Base-by-base conservation (phyloP, 495 filamentous ascomycete genomes). In the Neurospora tetraspora region DNA sequence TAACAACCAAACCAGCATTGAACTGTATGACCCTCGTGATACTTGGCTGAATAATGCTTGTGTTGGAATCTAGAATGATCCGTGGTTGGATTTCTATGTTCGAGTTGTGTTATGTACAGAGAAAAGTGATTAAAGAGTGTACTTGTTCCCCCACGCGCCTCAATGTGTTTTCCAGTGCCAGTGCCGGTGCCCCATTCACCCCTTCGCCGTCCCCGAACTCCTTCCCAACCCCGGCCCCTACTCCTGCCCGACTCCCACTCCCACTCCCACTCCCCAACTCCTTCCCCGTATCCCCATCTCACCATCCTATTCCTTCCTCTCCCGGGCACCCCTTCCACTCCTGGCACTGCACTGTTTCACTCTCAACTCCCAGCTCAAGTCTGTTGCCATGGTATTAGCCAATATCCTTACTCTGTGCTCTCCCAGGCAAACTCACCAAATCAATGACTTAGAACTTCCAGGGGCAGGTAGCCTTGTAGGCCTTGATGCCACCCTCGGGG, bases 401-500 rank as follows among this genome's bases (percentile, higher is more conserved):
- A 5, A 3, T 39, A 14, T 14, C 39, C 39, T 39, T 39, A 1
- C 39, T 14, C 10, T 39, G 36, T 37, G 2, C 12, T 23, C n/a
- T 11, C n/a, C n/a, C 47, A 53, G 20, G 23, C 5, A 59, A 16
- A 61, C 53, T 61, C 53, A 61, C 53, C 53, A 31, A 61, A 27
- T 16, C 27, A 34, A 36, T 4, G 27, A 14, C 53, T 65, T 65
- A 65, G 31, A 4, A 4, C 71, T 72, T 72, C 27, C 34, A 73
- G 20, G 72, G 72, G 31, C 72, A 73, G 6, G 68, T 70, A 10
- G 42, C 72, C 68, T 37, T 70, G 36, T 70, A 70, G 16, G 40
- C 72, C 31, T 34, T 69, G 37, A 73, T 59, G 16, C 72, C 72
- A 37, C 72, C 72, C 47, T 73, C 72, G 5, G 72, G 72, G 18